These are phyloP conservation scores for Dillenia suffruticosa DNA, from an alignment of 164 flowering plant genomes.

Conservation along the genomic window DNA sequence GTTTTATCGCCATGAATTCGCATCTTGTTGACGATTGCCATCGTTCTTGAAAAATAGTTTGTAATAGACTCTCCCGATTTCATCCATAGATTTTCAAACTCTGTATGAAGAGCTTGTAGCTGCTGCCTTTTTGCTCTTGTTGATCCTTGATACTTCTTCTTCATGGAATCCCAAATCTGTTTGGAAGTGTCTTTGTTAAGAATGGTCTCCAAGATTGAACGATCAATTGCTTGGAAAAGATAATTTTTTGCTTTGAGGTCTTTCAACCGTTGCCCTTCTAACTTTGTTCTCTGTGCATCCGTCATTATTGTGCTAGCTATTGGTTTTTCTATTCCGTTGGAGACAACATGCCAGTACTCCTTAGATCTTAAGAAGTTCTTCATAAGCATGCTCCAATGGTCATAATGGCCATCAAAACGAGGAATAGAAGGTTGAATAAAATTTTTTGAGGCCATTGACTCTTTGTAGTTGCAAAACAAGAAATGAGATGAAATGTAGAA, in stretches of 20 bases:
- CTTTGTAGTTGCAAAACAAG: too few relatives aligned
- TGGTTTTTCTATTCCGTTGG: background rate
- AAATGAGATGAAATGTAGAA: too few relatives aligned
- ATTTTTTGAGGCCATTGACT: too few relatives aligned
- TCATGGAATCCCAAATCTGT: conserved; percentile 11
- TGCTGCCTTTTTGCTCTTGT: conserved; percentile 2
- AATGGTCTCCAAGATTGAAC: conserved; percentile 7
- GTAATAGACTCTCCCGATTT: background rate
- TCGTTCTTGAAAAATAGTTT: background rate
- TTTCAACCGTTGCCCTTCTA: background rate
- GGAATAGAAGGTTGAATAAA: background rate
- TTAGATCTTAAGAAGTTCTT: conserved; percentile 7
- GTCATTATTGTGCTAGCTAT: background rate
- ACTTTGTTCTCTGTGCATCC: background rate
- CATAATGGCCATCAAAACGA: background rate
- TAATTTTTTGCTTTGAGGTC: background rate
- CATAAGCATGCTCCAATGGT: conserved; percentile 1
- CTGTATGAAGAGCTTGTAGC: background rate
- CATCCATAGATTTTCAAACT: conserved; percentile 6
- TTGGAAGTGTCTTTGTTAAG: conserved; percentile 9
- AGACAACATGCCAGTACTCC: background rate
- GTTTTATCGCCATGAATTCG: conserved; percentile 1
- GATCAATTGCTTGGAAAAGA: too few relatives aligned
- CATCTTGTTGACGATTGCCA: conserved; percentile 14
- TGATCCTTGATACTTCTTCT: conserved; percentile 9